phyloP scores from a whole-genome alignment of 2,329 filamentous ascomycete genomes.

The Cytospora chrysosperma region DNA sequence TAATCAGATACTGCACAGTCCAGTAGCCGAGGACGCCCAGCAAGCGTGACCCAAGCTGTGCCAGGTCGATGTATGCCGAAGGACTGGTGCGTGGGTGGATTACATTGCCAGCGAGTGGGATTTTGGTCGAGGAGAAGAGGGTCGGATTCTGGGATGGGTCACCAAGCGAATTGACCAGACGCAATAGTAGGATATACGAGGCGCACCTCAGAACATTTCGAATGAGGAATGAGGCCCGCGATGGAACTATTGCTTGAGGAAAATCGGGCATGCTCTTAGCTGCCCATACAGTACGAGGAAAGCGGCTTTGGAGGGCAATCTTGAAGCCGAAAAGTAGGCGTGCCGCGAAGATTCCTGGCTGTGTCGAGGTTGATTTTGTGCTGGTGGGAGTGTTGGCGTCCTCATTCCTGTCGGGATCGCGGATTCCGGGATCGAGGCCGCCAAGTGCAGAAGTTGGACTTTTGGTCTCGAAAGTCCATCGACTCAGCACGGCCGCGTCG shows the following conservation, averaged over 20 bases:
- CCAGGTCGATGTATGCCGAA: neutral
- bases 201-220: neutral
- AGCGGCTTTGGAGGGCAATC: neutral
- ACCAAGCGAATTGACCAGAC: neutral
- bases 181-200: neutral
- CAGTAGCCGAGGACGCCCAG: neutral
- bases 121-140: neutral
- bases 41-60: neutral
- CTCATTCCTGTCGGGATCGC: neutral
- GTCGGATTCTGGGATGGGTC: neutral
- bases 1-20: neutral
- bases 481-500: constrained; percentile 2
- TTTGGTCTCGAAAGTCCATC: neutral
- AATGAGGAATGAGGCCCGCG: neutral
- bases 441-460: constrained; percentile 1
- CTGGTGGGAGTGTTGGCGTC: neutral
- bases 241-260: neutral
- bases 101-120: neutral
- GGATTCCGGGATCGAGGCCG: neutral
- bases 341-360: neutral
- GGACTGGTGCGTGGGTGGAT: neutral
- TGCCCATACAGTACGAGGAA: neutral
- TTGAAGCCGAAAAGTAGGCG: neutral
- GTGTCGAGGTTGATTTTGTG: neutral
- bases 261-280: neutral